These are phyloP conservation scores for Aspergillus melleus DNA, from an alignment of 2,329 filamentous ascomycete species.

Conservation along the genomic window DNA sequence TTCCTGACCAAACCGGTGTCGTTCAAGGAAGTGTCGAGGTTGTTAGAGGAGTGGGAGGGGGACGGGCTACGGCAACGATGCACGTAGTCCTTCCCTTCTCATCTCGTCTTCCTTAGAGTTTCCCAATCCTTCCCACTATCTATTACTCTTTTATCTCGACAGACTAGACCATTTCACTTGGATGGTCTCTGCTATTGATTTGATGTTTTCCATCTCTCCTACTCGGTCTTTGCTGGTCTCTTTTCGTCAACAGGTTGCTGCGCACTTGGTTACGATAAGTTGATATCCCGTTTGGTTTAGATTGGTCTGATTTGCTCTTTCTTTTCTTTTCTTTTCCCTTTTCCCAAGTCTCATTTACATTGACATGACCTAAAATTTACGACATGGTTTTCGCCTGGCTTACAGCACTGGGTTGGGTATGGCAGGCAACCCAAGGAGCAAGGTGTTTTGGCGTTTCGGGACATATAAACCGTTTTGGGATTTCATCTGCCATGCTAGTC, in stretches of 20 bases:
- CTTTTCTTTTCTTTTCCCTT: background rate
- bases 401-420: too few relatives aligned
- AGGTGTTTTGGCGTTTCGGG: background rate
- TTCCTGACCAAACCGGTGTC: conserved; percentile 51
- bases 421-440: background rate
- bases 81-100: background rate
- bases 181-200: background rate
- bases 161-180: background rate
- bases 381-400: background rate
- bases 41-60: conserved; percentile 38
- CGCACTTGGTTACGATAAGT: background rate
- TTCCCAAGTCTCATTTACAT: too few relatives aligned
- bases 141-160: background rate
- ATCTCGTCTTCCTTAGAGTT: background rate
- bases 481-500: too few relatives aligned
- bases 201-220: background rate
- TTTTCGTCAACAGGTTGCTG: background rate
- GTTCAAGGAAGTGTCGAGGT: conserved; percentile 43
- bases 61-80: conserved; percentile 2
- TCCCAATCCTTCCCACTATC: background rate
- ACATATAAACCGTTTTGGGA: background rate
- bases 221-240: background rate
- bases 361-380: background rate
- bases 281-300: background rate
- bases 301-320: background rate